A percentile compares a stretch with the other conserved stretches of the same genome.
phyloP scores from a whole-genome alignment of 305 asterid species.

The Lippia alba region DNA sequence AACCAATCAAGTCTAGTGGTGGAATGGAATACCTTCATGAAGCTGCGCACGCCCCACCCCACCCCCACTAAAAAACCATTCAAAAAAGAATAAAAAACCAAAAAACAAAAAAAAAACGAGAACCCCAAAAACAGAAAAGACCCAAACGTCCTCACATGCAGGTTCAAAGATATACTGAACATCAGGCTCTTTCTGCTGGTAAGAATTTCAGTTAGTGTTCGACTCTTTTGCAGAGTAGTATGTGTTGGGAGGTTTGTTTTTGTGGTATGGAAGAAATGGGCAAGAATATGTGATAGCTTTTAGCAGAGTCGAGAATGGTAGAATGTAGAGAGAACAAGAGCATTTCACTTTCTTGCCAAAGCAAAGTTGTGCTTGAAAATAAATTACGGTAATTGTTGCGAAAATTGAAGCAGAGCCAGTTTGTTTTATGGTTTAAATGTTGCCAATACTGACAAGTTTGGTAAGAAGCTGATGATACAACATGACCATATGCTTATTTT shows the following conservation, averaged over 20 bases:
- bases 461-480: constrained; percentile 9
- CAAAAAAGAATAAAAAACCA: neutral
- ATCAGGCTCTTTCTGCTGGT: constrained; percentile 1
- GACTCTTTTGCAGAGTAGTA: neutral
- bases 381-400: neutral
- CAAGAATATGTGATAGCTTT: constrained; percentile 5
- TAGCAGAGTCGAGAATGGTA: neutral
- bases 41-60: constrained; percentile 1
- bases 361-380: neutral
- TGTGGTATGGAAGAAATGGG: constrained; percentile 9
- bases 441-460: neutral
- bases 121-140: neutral
- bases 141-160: neutral
- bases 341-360: constrained; percentile 3
- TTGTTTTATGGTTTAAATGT: neutral
- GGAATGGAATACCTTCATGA: constrained; percentile 34
- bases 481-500: neutral
- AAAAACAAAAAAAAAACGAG: neutral
- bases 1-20: constrained; percentile 44
- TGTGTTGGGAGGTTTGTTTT: neutral
- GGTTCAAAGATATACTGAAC: neutral
- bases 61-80: neutral
- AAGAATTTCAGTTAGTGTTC: neutral
- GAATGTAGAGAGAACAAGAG: neutral
- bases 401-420: neutral